Conservation (phyloP, 1,284 basidiomycete genomes). For the Austroboletus niveus region DNA sequence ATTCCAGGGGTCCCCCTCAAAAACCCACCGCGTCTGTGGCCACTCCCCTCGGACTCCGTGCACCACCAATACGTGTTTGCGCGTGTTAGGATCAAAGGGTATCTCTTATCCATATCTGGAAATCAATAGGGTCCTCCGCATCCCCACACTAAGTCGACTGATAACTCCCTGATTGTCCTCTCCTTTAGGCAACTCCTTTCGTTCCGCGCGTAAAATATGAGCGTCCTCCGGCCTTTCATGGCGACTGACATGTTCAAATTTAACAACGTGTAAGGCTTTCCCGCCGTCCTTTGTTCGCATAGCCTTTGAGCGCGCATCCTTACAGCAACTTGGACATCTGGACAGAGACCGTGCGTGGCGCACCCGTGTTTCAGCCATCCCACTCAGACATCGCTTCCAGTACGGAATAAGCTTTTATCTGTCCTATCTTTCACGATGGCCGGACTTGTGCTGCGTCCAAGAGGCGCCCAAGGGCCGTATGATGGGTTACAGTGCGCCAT, state of each 20-base stretch:
- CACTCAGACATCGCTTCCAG: slow-evolving; percentile 36
- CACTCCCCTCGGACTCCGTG: slow-evolving; percentile 23
- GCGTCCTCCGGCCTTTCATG: slow-evolving; percentile 77
- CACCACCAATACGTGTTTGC: slow-evolving; percentile 27
- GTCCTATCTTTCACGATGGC: slow-evolving; percentile 85
- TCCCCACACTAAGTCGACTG: not conserved
- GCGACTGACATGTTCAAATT: slow-evolving; percentile 89
- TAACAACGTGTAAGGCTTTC: slow-evolving; percentile 72
- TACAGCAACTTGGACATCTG: slow-evolving; percentile 86
- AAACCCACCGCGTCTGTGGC: slow-evolving; percentile 1
- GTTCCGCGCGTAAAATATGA: slow-evolving; percentile 53
- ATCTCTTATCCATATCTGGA: not conserved
- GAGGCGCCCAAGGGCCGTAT: slow-evolving; percentile 74
- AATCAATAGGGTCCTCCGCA: not conserved
- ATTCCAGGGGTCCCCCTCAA: slow-evolving; percentile 30
- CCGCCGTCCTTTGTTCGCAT: not conserved
- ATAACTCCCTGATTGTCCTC: not conserved
- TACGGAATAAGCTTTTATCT: slow-evolving; percentile 88
- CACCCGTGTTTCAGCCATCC: not conserved
- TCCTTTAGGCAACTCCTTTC: not conserved
- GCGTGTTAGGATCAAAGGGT: slow-evolving; percentile 30
- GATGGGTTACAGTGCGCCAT: slow-evolving; percentile 79
- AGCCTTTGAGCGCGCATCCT: slow-evolving; percentile 1
- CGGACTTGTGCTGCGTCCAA: slow-evolving; percentile 82
- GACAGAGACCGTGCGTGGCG: slow-evolving; percentile 79